phyloP scores from a whole-genome alignment of 208 protist species.

The Trypanosomatidae sp. region DNA sequence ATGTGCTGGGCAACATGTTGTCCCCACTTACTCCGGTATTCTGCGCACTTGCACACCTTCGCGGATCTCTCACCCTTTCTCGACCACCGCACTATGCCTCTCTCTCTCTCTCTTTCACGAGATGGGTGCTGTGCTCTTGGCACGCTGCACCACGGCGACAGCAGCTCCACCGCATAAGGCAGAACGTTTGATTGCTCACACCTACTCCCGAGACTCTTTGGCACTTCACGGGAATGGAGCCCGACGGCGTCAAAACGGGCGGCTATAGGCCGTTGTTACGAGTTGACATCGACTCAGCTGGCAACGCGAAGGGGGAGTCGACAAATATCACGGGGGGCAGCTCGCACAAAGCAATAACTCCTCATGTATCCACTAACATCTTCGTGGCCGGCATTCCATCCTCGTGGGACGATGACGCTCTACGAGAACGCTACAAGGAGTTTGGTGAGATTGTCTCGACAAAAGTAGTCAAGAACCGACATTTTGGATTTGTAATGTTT shows the following conservation, averaged over 20 bases:
- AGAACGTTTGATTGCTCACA: neutral
- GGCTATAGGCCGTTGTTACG: slow-evolving; percentile 71
- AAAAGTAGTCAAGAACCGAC: slow-evolving; percentile 74
- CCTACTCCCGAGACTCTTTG: neutral
- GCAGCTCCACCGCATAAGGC: neutral
- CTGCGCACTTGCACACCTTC: neutral
- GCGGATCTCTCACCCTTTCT: neutral
- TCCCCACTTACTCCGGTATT: neutral
- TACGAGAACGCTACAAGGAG: slow-evolving; percentile 65
- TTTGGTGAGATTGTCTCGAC: slow-evolving; percentile 88
- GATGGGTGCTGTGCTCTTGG: neutral
- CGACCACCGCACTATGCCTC: neutral
- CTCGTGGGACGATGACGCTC: slow-evolving; percentile 72
- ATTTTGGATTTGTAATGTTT: slow-evolving; percentile 93
- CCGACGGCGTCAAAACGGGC: slow-evolving; percentile 7
- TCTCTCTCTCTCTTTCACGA: slow-evolving; percentile 1
- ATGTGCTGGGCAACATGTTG: neutral
- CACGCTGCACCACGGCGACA: neutral
- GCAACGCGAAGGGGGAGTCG: slow-evolving; percentile 22
- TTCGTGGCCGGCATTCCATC: slow-evolving; percentile 85
- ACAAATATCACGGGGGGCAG: slow-evolving; percentile 22
- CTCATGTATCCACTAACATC: slow-evolving; percentile 89
- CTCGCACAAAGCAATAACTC: slow-evolving; percentile 48
- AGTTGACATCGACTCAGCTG: slow-evolving; percentile 58
- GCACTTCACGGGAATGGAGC: slow-evolving; percentile 9